A percentile compares a stretch with the other conserved stretches of the same genome.
Evolutionary conservation across 306 rosid species (phyloP).

Genomic region (Elaeagnus macrophylla): DNA sequence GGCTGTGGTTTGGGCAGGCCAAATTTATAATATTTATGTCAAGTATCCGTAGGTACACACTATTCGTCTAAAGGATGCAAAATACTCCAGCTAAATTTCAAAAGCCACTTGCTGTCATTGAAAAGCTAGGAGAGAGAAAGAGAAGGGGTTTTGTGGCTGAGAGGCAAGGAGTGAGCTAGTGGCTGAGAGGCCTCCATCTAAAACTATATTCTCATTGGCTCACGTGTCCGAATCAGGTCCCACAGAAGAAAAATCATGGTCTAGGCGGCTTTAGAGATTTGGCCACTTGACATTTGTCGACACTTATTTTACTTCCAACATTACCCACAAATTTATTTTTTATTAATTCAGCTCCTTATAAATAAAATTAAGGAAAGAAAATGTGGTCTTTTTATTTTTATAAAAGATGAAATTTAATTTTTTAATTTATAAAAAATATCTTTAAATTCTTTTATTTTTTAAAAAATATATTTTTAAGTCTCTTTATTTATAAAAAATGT

Average conservation of each 20-base stretch:
- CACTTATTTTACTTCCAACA: too few species aligned
- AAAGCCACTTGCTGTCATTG: background rate
- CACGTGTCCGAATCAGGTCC: conserved; percentile 23
- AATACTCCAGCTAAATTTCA: background rate
- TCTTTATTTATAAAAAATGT: too few species aligned
- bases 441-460: too few species aligned
- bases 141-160: conserved; percentile 47
- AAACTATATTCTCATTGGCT: conserved; percentile 28
- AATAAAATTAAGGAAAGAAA: too few species aligned
- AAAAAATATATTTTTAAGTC: too few species aligned
- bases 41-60: too few species aligned
- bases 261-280: background rate
- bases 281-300: too few species aligned
- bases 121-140: background rate
- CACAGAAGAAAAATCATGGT: background rate
- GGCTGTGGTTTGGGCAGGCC: conserved; percentile 12
- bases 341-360: too few species aligned
- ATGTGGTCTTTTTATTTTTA: too few species aligned
- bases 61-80: background rate
- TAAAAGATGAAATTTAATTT: too few species aligned
- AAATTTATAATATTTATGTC: background rate
- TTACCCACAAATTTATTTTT: too few species aligned
- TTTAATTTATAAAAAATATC: too few species aligned
- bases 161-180: conserved; percentile 24
- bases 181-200: conserved; percentile 51